These are phyloP conservation scores for Haberlea rhodopensis DNA, from an alignment of 257 asterid genomes.

Conservation along the genomic window DNA sequence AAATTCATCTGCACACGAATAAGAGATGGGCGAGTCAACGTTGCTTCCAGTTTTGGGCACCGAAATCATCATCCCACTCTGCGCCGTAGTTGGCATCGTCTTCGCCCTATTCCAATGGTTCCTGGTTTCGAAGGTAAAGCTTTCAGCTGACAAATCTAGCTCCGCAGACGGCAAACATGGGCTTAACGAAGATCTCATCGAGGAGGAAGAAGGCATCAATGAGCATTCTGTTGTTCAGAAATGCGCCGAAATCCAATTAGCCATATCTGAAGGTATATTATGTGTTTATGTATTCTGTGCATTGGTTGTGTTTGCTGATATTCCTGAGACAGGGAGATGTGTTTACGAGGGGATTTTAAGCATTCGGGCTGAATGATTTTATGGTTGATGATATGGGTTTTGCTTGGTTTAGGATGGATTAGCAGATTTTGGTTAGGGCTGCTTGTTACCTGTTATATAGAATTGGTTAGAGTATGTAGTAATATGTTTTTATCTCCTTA, in stretches of 20 bases:
- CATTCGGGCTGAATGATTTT: neutral
- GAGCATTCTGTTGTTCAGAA: neutral
- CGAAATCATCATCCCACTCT: neutral
- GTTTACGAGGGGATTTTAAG: neutral
- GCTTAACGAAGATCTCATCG: neutral
- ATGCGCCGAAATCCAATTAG: neutral
- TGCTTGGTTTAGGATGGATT: neutral
- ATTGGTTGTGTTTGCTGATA: neutral
- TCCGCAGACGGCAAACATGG: neutral
- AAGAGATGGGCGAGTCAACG: neutral
- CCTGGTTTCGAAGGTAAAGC: neutral
- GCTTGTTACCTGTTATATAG: neutral
- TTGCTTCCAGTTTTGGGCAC: neutral
- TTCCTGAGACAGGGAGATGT: neutral
- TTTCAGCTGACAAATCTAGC: neutral
- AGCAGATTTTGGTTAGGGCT: conserved; percentile 12
- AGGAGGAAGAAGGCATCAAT: neutral
- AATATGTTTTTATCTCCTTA: neutral
- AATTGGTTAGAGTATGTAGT: neutral
- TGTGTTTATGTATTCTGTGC: neutral
- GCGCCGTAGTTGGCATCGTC: neutral
- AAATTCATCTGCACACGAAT: neutral
- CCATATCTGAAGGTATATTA: neutral
- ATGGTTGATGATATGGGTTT: conserved; percentile 1
- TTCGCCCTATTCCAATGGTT: neutral